These are phyloP conservation scores for Gaeumannomyces tritici DNA, from an alignment of 2,329 filamentous ascomycete species.

Conservation along the genomic window DNA sequence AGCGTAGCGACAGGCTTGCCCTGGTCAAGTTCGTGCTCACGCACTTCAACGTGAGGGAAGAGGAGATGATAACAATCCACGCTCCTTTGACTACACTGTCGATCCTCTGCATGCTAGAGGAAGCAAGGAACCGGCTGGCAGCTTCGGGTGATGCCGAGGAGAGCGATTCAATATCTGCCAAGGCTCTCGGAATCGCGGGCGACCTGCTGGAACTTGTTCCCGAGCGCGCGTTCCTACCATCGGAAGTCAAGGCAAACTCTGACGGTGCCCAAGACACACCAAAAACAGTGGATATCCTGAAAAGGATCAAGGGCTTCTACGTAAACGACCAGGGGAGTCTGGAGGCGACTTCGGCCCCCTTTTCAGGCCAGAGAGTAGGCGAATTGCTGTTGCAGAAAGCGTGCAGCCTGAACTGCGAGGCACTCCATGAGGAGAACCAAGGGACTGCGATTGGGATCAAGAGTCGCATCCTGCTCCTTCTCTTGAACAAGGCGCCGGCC, in stretches of 20 bases:
- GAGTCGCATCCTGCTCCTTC: conserved; percentile 48
- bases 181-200: conserved; percentile 38
- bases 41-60: conserved; percentile 89
- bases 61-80: conserved; percentile 87
- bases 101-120: conserved; percentile 49
- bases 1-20: conserved; percentile 54
- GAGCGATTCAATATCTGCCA: conserved; percentile 13
- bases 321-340: conserved; percentile 60
- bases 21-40: conserved; percentile 73
- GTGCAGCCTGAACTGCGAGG: conserved; percentile 38
- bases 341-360: conserved; percentile 51
- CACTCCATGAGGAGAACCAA: conserved; percentile 29
- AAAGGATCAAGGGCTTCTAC: conserved; percentile 57
- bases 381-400: conserved; percentile 55
- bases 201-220: conserved; percentile 55
- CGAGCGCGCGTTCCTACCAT: conserved; percentile 46
- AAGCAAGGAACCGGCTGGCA: conserved; percentile 30
- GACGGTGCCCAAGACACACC: conserved; percentile 12
- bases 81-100: conserved; percentile 68
- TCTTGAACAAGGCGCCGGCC: conserved; percentile 42
- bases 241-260: conserved; percentile 2
- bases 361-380: conserved; percentile 43
- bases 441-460: conserved; percentile 43
- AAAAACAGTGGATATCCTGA: conserved; percentile 38
- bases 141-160: conserved; percentile 5